Conservation (phyloP, 2,329 filamentous ascomycete species). For the Grosmannia clavigera region DNA sequence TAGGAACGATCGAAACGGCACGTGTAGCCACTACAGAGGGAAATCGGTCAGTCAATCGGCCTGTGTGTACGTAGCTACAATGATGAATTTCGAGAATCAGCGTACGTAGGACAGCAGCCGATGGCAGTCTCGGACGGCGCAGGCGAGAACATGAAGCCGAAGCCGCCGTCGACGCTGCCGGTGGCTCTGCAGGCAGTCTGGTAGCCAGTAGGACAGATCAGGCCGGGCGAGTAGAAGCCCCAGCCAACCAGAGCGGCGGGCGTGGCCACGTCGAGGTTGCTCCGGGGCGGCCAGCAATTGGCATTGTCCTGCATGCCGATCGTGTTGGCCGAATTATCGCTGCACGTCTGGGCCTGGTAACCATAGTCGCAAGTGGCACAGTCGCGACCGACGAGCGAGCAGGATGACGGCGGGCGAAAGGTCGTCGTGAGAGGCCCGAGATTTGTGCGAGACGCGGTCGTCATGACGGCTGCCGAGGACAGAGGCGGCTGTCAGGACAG, state of each 20-base stretch:
- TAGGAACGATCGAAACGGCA: neutral
- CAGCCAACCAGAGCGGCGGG: conserved; percentile 8
- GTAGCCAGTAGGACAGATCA: conserved; percentile 11
- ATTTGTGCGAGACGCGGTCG: neutral
- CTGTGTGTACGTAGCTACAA: neutral
- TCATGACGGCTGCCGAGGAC: neutral
- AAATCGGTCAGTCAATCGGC: no score
- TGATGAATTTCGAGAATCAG: neutral
- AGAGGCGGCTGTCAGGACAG: no score
- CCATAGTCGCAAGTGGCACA: neutral
- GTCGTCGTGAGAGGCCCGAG: neutral
- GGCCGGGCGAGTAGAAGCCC: conserved; percentile 12
- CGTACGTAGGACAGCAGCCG: conserved; percentile 19
- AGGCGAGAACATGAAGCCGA: conserved; percentile 16
- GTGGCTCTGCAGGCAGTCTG: conserved; percentile 9
- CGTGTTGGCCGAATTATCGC: neutral
- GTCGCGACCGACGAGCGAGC: neutral
- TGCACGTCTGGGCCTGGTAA: conserved; percentile 13
- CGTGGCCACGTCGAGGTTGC: neutral
- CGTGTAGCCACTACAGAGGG: conserved; percentile 11
- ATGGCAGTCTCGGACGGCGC: conserved; percentile 18
- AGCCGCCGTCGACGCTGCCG: conserved; percentile 10
- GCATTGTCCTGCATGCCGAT: conserved; percentile 8
- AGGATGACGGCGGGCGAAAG: neutral
- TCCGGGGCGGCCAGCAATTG: conserved; percentile 13